Percentiles rank a stretch among this genome's conserved stretches.
These are phyloP conservation scores for Wakefieldia striispora DNA, from an alignment of 768 basidiomycete species.

Conservation along the genomic window DNA sequence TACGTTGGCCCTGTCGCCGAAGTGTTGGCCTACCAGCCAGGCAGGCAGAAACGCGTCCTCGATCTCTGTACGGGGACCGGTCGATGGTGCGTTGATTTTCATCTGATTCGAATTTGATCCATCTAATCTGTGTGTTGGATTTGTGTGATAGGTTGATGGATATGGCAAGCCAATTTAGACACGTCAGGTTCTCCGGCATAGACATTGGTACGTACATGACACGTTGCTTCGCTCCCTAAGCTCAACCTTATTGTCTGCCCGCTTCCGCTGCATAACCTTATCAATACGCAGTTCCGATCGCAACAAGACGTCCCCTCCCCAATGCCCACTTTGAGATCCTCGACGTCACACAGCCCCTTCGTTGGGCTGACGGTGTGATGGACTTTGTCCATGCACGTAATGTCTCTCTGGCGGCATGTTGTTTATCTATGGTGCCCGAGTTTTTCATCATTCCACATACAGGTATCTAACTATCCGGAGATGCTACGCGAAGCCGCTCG, in stretches of 20 bases:
- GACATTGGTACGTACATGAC: slow-evolving; percentile 63
- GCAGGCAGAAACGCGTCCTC: slow-evolving; percentile 51
- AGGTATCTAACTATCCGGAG: slow-evolving; percentile 56
- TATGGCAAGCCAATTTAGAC: slow-evolving; percentile 65
- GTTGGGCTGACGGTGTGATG: slow-evolving; percentile 53
- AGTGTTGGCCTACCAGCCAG: slow-evolving; percentile 41
- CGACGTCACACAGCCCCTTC: slow-evolving; percentile 52
- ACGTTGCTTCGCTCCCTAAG: slow-evolving; percentile 10
- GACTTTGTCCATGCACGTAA: slow-evolving; percentile 68
- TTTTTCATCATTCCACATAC: slow-evolving; percentile 15
- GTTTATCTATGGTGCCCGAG: neutral
- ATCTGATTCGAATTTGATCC: slow-evolving; percentile 15
- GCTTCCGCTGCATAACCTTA: slow-evolving; percentile 3
- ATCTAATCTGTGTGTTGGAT: slow-evolving; percentile 13
- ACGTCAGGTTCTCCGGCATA: slow-evolving; percentile 63
- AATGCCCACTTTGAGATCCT: slow-evolving; percentile 69
- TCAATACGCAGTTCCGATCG: slow-evolving; percentile 59
- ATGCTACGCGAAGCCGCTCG: slow-evolving; percentile 60
- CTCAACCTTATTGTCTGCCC: slow-evolving; percentile 10
- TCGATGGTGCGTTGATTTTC: slow-evolving; percentile 50
- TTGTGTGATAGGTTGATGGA: slow-evolving; percentile 60
- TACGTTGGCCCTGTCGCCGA: slow-evolving; percentile 60
- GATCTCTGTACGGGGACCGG: slow-evolving; percentile 81
- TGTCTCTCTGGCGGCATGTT: slow-evolving; percentile 58
- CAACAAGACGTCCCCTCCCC: slow-evolving; percentile 54